Evolutionary conservation across 306 rosid genomes (phyloP).

Genomic region (Vigna trinervia): DNA sequence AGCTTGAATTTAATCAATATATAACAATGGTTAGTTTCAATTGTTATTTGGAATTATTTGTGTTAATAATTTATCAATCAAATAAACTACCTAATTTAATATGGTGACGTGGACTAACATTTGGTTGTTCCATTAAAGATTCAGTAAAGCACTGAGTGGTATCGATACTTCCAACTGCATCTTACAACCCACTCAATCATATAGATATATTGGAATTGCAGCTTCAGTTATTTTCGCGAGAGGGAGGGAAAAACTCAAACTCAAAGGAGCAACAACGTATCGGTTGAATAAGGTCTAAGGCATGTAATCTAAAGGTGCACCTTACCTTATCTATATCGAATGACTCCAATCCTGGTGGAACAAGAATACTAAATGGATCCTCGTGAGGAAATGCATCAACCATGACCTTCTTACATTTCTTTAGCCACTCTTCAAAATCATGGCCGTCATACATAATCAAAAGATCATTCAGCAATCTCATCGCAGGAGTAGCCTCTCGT

Average conservation of each 20-base stretch:
- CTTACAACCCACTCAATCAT: neutral
- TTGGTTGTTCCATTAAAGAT: slow-evolving; percentile 18
- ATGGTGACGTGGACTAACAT: slow-evolving; percentile 22
- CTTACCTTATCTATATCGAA: slow-evolving; percentile 82
- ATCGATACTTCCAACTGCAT: neutral
- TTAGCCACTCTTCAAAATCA: slow-evolving; percentile 78
- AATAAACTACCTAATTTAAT: neutral
- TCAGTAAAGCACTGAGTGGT: neutral
- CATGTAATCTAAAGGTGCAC: slow-evolving; percentile 17
- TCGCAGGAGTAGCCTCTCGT: slow-evolving; percentile 86
- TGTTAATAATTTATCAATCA: neutral
- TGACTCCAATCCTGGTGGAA: slow-evolving; percentile 79
- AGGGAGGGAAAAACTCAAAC: neutral
- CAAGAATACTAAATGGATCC: slow-evolving; percentile 92
- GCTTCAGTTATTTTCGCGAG: slow-evolving; percentile 24
- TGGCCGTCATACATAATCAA: slow-evolving; percentile 80
- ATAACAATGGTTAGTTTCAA: slow-evolving; percentile 20
- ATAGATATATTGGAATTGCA: neutral
- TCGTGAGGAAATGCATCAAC: slow-evolving; percentile 80
- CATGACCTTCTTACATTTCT: slow-evolving; percentile 76
- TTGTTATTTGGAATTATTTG: neutral
- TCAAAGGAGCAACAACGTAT: slow-evolving; percentile 10
- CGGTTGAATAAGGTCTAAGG: slow-evolving; percentile 10
- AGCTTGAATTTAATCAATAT: neutral
- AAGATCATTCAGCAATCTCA: slow-evolving; percentile 92